Conservation (phyloP, 1,284 basidiomycete genomes). For the Butyriboletus regius region DNA sequence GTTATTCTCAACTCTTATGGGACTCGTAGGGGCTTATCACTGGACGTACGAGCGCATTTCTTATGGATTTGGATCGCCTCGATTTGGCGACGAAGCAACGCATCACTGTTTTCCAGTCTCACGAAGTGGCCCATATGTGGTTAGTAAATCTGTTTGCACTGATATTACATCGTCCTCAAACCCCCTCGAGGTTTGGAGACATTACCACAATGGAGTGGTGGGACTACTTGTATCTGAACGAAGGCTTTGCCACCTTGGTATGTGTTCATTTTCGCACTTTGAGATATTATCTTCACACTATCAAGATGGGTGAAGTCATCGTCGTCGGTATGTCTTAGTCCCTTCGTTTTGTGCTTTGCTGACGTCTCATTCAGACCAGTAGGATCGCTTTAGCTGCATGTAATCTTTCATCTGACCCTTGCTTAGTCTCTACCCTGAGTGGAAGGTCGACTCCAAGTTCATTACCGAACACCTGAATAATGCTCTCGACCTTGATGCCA, state of each 20-base stretch:
- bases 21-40: slow-evolving; percentile 71
- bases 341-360: background rate
- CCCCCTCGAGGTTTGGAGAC: slow-evolving; percentile 66
- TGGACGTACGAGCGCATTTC: slow-evolving; percentile 75
- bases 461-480: slow-evolving; percentile 54
- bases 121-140: slow-evolving; percentile 82
- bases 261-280: slow-evolving; percentile 20
- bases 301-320: slow-evolving; percentile 83
- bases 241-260: slow-evolving; percentile 83
- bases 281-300: background rate
- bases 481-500: slow-evolving; percentile 79
- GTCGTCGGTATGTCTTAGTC: slow-evolving; percentile 56
- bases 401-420: slow-evolving; percentile 3
- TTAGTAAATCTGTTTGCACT: slow-evolving; percentile 29
- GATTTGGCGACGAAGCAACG: slow-evolving; percentile 74
- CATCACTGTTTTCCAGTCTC: slow-evolving; percentile 72
- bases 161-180: slow-evolving; percentile 3
- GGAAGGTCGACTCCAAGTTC: slow-evolving; percentile 67
- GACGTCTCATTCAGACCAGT: slow-evolving; percentile 42
- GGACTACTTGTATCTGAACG: slow-evolving; percentile 82
- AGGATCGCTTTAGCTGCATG: slow-evolving; percentile 4
- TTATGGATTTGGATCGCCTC: slow-evolving; percentile 73
- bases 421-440: slow-evolving; percentile 66
- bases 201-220: slow-evolving; percentile 93
- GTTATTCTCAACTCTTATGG: background rate